These are phyloP conservation scores for Circinella minor DNA, from an alignment of 371 early-diverging fungal genomes.

Conservation along the genomic window DNA sequence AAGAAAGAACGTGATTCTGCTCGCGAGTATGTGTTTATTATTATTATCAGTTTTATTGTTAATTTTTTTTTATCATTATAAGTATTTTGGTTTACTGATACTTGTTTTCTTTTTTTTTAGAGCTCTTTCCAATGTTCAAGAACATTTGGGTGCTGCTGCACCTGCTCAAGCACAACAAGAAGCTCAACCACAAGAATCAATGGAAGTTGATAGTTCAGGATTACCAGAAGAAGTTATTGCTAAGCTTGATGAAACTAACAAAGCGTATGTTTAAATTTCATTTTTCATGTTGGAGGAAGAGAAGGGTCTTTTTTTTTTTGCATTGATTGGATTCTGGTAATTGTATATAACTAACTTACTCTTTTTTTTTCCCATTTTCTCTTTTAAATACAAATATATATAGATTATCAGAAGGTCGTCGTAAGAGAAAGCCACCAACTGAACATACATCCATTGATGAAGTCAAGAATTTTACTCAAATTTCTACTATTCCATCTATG, in stretches of 20 bases:
- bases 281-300: background rate
- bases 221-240: slow-evolving; percentile 58
- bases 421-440: slow-evolving; percentile 87
- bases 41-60: background rate
- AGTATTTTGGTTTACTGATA: too few species aligned
- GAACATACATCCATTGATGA: slow-evolving; percentile 71
- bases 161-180: slow-evolving; percentile 41
- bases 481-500: slow-evolving; percentile 64
- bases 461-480: slow-evolving; percentile 63
- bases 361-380: too few species aligned
- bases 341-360: too few species aligned
- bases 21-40: slow-evolving; percentile 63
- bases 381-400: too few species aligned
- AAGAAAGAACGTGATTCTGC: slow-evolving; percentile 91
- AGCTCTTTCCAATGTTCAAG: slow-evolving; percentile 74
- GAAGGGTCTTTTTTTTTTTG: background rate
- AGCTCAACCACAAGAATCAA: slow-evolving; percentile 62
- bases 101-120: slow-evolving; percentile 25
- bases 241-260: slow-evolving; percentile 65
- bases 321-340: too few species aligned
- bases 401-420: slow-evolving; percentile 73
- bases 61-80: background rate
- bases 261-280: slow-evolving; percentile 5
- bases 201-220: slow-evolving; percentile 59
- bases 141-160: slow-evolving; percentile 58